These are phyloP conservation scores for Recurvomyces mirabilis DNA, from an alignment of 495 filamentous ascomycete species.

Conservation along the genomic window DNA sequence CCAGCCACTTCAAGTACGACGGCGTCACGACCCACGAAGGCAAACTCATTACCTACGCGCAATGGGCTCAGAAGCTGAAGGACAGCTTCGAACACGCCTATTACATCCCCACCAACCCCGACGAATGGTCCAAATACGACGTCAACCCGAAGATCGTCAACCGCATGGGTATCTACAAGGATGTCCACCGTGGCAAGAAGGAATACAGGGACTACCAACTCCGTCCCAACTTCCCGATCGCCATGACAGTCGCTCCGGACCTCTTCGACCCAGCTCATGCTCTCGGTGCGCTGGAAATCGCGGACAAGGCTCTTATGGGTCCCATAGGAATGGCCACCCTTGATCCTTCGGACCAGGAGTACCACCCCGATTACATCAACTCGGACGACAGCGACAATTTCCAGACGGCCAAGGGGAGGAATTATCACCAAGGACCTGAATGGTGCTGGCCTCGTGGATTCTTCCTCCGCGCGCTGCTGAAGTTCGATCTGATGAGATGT, in stretches of 20 bases:
- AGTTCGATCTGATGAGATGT: slow-evolving; percentile 71
- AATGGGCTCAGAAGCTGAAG: slow-evolving; percentile 76
- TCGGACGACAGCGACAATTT: slow-evolving; percentile 85
- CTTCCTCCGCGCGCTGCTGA: slow-evolving; percentile 79
- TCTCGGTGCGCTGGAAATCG: slow-evolving; percentile 61
- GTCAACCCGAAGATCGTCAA: slow-evolving; percentile 69
- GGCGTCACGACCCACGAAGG: slow-evolving; percentile 55
- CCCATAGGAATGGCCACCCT: slow-evolving; percentile 94
- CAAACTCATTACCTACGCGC: slow-evolving; percentile 55
- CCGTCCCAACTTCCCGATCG: slow-evolving; percentile 85
- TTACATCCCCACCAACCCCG: slow-evolving; percentile 59
- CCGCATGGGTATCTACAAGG: slow-evolving; percentile 94
- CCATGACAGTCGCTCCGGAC: slow-evolving; percentile 85
- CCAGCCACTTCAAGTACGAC: slow-evolving; percentile 56
- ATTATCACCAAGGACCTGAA: slow-evolving; percentile 97
- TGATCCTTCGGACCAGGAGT: slow-evolving; percentile 82
- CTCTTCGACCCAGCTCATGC: slow-evolving; percentile 73
- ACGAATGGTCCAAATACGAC: slow-evolving; percentile 64
- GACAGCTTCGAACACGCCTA: slow-evolving; percentile 81
- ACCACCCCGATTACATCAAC: slow-evolving; percentile 88
- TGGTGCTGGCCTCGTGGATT: slow-evolving; percentile 99
- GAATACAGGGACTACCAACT: slow-evolving; percentile 97
- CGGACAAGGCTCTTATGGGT: slow-evolving; percentile 67
- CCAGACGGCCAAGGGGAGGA: slow-evolving; percentile 79
- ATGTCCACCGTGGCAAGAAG: slow-evolving; percentile 82